These are phyloP conservation scores for Raffaelea arxii DNA, from an alignment of 2,329 filamentous ascomycete genomes.

Conservation along the genomic window DNA sequence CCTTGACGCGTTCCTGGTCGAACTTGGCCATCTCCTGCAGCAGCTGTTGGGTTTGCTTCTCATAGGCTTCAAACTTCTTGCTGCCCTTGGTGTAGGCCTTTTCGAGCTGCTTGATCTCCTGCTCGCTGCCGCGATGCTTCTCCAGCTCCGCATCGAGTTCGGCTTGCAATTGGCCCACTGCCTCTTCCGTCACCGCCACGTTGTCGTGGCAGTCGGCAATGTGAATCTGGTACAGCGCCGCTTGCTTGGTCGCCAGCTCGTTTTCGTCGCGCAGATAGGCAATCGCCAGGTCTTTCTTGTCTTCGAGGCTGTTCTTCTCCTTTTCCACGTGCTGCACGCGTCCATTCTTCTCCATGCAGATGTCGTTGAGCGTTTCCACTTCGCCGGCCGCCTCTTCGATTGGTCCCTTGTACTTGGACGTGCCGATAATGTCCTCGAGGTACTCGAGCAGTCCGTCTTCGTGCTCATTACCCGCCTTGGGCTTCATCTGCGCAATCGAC, in stretches of 20 bases:
- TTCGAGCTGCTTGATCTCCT: conserved; percentile 81
- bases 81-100: conserved; percentile 73
- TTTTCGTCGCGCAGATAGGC: conserved; percentile 89
- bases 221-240: conserved; percentile 85
- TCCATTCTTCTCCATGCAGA: conserved; percentile 88
- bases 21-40: conserved; percentile 84
- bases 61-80: conserved; percentile 73
- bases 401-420: conserved; percentile 93
- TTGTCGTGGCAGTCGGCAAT: conserved; percentile 84
- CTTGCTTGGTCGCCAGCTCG: conserved; percentile 80
- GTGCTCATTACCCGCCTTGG: conserved; percentile 89
- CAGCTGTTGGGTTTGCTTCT: conserved; percentile 70
- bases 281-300: conserved; percentile 92
- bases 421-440: conserved; percentile 96
- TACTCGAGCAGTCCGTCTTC: conserved; percentile 96
- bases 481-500: conserved; percentile 98
- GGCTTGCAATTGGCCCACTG: conserved; percentile 81
- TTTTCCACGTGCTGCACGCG: conserved; percentile 97
- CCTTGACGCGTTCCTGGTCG: conserved; percentile 94
- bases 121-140: conserved; percentile 83
- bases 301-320: conserved; percentile 83
- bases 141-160: conserved; percentile 80
- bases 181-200: conserved; percentile 77
- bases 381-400: conserved; percentile 90
- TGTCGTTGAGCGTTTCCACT: conserved; percentile 86